phyloP scores from a whole-genome alignment of 2,329 filamentous ascomycete genomes.

The Diaporthe amygdali region DNA sequence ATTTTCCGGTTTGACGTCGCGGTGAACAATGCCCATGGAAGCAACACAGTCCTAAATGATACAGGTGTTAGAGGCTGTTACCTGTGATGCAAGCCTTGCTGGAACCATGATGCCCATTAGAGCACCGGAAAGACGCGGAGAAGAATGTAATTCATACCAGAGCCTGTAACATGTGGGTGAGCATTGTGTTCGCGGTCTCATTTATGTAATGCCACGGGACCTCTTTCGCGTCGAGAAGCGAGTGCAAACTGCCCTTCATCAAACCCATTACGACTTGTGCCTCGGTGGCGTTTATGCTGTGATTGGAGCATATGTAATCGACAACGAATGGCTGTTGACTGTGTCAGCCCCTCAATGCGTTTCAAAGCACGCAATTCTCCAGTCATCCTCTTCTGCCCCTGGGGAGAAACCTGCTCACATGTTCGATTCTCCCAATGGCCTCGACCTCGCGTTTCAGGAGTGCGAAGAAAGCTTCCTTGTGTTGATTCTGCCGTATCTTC shows the following conservation, averaged over 20 bases:
- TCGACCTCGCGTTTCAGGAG: background rate
- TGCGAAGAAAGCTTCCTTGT: background rate
- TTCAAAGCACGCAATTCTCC: no score
- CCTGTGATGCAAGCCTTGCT: no score
- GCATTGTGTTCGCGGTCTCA: background rate
- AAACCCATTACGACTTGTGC: background rate
- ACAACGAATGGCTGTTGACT: background rate
- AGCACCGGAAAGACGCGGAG: no score
- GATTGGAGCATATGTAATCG: background rate
- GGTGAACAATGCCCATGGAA: background rate
- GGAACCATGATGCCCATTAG: no score
- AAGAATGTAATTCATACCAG: background rate
- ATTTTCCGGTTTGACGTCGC: conserved; percentile 14
- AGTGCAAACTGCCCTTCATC: background rate
- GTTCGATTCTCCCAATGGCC: background rate
- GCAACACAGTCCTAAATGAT: background rate
- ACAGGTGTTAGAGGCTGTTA: no score
- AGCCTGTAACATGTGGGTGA: conserved; percentile 2
- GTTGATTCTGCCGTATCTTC: background rate
- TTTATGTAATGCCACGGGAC: background rate
- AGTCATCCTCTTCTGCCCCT: no score
- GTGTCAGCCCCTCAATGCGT: background rate
- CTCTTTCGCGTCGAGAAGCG: background rate
- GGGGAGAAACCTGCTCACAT: background rate
- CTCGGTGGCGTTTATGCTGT: background rate